Percentiles rank a stretch among this genome's conserved stretches.
Conservation (phyloP, 768 basidiomycete species). For the Pholiota molesta region DNA sequence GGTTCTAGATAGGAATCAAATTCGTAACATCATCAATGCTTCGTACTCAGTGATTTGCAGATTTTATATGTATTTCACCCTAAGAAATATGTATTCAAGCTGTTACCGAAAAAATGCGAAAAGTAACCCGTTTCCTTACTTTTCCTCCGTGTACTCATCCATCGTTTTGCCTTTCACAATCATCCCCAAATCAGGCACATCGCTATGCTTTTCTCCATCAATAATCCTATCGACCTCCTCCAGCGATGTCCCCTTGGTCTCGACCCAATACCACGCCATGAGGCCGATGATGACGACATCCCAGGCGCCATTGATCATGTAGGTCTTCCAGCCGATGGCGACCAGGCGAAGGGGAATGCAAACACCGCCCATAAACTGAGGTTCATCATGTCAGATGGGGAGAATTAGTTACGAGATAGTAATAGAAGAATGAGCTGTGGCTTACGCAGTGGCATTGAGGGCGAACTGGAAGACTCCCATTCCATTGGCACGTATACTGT, state of each 20-base stretch:
- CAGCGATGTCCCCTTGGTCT: conserved; percentile 18
- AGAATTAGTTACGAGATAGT: background rate
- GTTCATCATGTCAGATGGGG: too few species aligned
- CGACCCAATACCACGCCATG: conserved; percentile 21
- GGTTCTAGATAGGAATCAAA: too few species aligned
- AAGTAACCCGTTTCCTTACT: background rate
- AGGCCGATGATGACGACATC: conserved; percentile 18
- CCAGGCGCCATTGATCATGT: conserved; percentile 23
- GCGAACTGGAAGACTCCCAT: conserved; percentile 21
- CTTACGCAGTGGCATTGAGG: conserved; percentile 21
- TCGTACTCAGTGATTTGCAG: too few species aligned
- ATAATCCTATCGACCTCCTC: conserved; percentile 19
- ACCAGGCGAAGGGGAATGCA: conserved; percentile 20
- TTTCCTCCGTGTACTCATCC: background rate
- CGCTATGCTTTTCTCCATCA: conserved; percentile 17
- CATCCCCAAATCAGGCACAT: conserved; percentile 6
- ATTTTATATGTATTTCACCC: too few species aligned
- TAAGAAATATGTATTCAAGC: too few species aligned
- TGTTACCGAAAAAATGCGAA: background rate
- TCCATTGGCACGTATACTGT: conserved; percentile 20
- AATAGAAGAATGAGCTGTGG: background rate
- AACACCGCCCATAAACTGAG: conserved; percentile 16
- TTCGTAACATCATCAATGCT: too few species aligned
- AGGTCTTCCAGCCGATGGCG: conserved; percentile 20
- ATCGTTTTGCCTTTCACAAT: conserved; percentile 8